A percentile compares a stretch with the other conserved stretches of the same genome.
These are phyloP conservation scores for Gastrolobium bilobum DNA, from an alignment of 306 rosid species.

Conservation along the genomic window DNA sequence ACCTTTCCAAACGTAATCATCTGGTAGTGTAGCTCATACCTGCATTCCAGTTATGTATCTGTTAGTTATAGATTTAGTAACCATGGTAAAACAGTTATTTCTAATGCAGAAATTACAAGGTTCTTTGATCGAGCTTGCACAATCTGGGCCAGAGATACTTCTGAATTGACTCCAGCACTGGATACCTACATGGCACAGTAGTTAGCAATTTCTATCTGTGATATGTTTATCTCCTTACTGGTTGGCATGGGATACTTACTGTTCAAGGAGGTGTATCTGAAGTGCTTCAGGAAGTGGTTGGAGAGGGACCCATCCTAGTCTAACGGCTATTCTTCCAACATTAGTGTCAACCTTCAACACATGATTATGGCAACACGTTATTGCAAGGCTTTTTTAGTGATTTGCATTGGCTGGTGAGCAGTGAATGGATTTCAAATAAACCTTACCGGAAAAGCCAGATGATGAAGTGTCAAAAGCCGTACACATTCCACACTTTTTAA, in stretches of 20 bases:
- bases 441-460: conserved; percentile 96
- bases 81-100: conserved; percentile 16
- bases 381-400: conserved; percentile 36
- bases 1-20: conserved; percentile 99
- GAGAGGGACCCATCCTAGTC: conserved; percentile 99
- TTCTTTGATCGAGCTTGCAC: conserved; percentile 94
- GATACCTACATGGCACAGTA: conserved; percentile 70
- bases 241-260: conserved; percentile 61
- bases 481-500: conserved; percentile 97
- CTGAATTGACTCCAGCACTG: conserved; percentile 88
- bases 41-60: conserved; percentile 52
- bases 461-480: conserved; percentile 91
- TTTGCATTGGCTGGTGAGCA: conserved; percentile 33
- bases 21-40: conserved; percentile 97
- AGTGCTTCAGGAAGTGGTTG: conserved; percentile 93
- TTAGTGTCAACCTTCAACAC: conserved; percentile 90
- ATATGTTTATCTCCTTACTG: conserved; percentile 18
- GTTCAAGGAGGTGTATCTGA: conserved; percentile 88
- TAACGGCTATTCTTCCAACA: conserved; percentile 97
- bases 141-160: conserved; percentile 98
- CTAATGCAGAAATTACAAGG: conserved; percentile 66
- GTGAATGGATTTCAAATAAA: conserved; percentile 41
- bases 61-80: conserved; percentile 54
- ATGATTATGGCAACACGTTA: conserved; percentile 41
- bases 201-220: conserved; percentile 49